Conservation (phyloP, 306 rosid genomes). For the Purshia tridentata region DNA sequence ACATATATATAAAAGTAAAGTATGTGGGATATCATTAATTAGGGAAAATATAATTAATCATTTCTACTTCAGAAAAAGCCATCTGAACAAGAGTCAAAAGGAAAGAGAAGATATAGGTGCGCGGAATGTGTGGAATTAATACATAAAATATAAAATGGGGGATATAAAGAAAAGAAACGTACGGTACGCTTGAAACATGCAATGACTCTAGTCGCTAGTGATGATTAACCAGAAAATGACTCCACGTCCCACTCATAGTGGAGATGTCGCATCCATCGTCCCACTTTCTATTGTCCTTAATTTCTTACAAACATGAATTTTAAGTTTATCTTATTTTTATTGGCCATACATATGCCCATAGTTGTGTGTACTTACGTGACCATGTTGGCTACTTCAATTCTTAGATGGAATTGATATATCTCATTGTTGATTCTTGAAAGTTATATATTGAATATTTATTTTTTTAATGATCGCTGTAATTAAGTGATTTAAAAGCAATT, state of each 20-base stretch:
- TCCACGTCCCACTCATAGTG: conserved; percentile 20
- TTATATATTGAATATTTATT: too few species aligned
- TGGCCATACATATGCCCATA: not conserved
- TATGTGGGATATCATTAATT: not conserved
- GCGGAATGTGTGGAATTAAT: not conserved
- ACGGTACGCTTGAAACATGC: not conserved
- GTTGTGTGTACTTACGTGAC: not conserved
- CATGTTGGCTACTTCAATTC: conserved; percentile 5
- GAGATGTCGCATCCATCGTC: conserved; percentile 4
- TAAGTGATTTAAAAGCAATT: too few species aligned
- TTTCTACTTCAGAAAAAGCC: not conserved
- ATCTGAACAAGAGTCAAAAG: not conserved
- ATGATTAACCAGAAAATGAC: conserved; percentile 26
- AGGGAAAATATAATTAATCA: not conserved
- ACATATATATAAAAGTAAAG: not conserved
- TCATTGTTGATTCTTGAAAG: too few species aligned
- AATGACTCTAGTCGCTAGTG: not conserved
- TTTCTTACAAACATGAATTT: not conserved
- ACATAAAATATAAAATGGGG: not conserved
- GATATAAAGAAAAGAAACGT: conserved; percentile 1
- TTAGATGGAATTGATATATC: not conserved
- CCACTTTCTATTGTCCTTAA: conserved; percentile 26
- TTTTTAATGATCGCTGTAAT: too few species aligned
- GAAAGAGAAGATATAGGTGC: not conserved
- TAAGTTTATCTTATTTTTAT: not conserved